Evolutionary conservation across 129 eudicot species (phyloP).

Genomic region (Apium graveolens): DNA sequence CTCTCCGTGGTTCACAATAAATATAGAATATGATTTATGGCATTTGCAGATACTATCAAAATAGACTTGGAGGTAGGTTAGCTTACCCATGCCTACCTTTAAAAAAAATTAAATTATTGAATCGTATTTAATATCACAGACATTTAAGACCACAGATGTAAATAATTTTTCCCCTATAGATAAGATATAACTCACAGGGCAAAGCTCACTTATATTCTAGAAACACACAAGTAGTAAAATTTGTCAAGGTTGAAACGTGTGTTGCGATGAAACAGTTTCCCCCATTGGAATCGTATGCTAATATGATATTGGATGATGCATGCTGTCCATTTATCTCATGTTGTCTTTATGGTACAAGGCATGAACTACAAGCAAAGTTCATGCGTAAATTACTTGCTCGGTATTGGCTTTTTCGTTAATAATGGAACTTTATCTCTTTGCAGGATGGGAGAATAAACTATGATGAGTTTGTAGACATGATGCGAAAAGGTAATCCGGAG

Average conservation of each 20-base stretch:
- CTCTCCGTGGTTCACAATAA: not conserved
- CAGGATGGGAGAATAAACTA: slow-evolving; percentile 93
- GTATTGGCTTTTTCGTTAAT: not conserved
- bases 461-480: slow-evolving; percentile 91
- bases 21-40: not conserved
- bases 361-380: not conserved
- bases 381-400: not conserved
- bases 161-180: not conserved
- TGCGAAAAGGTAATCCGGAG: slow-evolving; percentile 84
- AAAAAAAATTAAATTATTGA: not conserved
- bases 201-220: not conserved
- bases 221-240: not conserved
- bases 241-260: not conserved
- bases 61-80: not conserved
- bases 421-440: slow-evolving; percentile 14
- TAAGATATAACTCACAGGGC: not conserved
- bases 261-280: not conserved
- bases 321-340: not conserved
- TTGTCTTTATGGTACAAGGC: slow-evolving; percentile 5
- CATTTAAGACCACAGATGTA: not conserved
- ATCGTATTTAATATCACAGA: not conserved
- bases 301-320: not conserved
- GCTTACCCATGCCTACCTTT: not conserved
- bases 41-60: not conserved
- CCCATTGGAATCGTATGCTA: not conserved